Conservation (phyloP, 352 stramenopile species). For the Peronosclerospora sorghi region DNA sequence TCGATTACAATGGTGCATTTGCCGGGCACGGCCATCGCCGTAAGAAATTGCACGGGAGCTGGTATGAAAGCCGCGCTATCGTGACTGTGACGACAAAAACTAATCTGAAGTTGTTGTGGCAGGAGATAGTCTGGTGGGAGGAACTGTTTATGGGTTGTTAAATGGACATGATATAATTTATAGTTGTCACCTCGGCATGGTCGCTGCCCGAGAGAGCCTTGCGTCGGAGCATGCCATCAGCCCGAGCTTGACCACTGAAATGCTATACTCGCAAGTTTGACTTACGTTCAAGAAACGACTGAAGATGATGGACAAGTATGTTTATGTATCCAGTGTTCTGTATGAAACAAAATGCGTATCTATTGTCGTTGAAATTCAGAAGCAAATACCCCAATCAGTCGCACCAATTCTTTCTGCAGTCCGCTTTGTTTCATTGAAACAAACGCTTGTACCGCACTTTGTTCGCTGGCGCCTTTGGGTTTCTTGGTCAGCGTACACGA, state of each 20-base stretch:
- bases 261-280: too few species aligned
- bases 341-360: constrained; percentile 14
- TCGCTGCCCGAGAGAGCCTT: constrained; percentile 57
- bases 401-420: constrained; percentile 55
- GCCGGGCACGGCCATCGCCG: constrained; percentile 36
- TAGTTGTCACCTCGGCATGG: constrained; percentile 68
- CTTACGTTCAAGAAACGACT: too few species aligned
- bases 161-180: constrained; percentile 43
- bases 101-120: constrained; percentile 1
- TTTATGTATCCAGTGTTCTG: not conserved
- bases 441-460: constrained; percentile 40
- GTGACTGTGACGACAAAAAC: not conserved
- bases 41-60: constrained; percentile 65
- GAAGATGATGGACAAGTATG: too few species aligned
- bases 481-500: constrained; percentile 45
- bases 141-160: constrained; percentile 66
- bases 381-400: constrained; percentile 44
- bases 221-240: constrained; percentile 57
- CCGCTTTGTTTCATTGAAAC: constrained; percentile 30
- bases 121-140: constrained; percentile 70
- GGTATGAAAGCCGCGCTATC: constrained; percentile 18
- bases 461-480: constrained; percentile 25
- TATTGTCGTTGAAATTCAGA: constrained; percentile 65
- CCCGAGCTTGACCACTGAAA: constrained; percentile 31
- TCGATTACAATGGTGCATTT: constrained; percentile 53